Evolutionary conservation across 768 basidiomycete species (phyloP).

Genomic region (Tylopilus subfusipes): DNA sequence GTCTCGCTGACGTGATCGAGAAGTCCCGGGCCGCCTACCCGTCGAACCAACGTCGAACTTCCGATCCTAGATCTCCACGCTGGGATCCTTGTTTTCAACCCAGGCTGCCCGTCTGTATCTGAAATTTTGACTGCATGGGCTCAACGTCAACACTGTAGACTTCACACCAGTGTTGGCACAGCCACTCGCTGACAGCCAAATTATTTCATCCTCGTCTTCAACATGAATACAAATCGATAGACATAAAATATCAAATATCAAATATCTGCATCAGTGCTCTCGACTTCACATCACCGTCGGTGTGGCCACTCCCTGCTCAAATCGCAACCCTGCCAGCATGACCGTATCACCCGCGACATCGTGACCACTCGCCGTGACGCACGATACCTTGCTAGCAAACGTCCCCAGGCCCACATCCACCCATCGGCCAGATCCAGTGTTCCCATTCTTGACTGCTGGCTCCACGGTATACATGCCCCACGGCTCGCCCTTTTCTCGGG

Average conservation of each 20-base stretch:
- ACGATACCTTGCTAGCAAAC: slow-evolving; percentile 55
- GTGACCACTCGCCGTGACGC: slow-evolving; percentile 10
- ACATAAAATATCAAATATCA: too few relatives aligned
- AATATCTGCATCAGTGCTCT: not conserved
- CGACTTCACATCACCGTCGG: slow-evolving; percentile 46
- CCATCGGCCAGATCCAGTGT: slow-evolving; percentile 47
- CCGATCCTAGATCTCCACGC: too few relatives aligned
- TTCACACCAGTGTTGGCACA: too few relatives aligned
- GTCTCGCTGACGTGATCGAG: too few relatives aligned
- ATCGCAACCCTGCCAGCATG: slow-evolving; percentile 60
- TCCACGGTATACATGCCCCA: slow-evolving; percentile 76
- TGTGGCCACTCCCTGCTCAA: slow-evolving; percentile 56
- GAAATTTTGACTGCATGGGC: too few relatives aligned
- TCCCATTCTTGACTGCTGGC: slow-evolving; percentile 39
- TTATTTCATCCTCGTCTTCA: too few relatives aligned
- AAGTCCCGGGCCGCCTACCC: too few relatives aligned
- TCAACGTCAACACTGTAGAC: too few relatives aligned
- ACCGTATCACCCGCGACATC: slow-evolving; percentile 46
- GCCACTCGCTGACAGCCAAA: too few relatives aligned
- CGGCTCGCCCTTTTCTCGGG: slow-evolving; percentile 47
- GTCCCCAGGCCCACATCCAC: slow-evolving; percentile 36
- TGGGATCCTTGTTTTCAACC: too few relatives aligned
- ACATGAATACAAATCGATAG: slow-evolving; percentile 15
- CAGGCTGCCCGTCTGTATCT: too few relatives aligned
- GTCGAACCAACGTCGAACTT: too few relatives aligned